These are phyloP conservation scores for Camelina hispida DNA, from an alignment of 345 rosid genomes.

Conservation along the genomic window DNA sequence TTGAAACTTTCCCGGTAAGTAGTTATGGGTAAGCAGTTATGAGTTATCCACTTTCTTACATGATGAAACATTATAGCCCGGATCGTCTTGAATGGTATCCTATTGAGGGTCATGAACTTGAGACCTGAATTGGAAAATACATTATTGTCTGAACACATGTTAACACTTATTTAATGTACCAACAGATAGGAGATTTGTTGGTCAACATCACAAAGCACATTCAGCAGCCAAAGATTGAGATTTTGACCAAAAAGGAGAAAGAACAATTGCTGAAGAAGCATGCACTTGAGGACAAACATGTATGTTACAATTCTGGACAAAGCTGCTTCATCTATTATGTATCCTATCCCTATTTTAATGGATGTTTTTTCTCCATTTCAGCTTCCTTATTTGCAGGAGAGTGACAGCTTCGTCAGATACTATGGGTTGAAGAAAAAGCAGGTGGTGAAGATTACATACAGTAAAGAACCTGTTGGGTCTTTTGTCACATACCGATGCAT, in stretches of 20 bases:
- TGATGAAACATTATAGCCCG: neutral
- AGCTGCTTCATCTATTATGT: constrained; percentile 2
- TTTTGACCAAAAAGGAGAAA: constrained; percentile 41
- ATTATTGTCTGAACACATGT: constrained; percentile 8
- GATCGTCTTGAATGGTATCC: neutral
- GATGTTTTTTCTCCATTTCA: constrained; percentile 32
- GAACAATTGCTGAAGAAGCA: constrained; percentile 27
- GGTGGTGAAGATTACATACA: constrained; percentile 48
- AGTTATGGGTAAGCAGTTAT: constrained; percentile 26
- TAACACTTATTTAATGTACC: constrained; percentile 10
- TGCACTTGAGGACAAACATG: constrained; percentile 39
- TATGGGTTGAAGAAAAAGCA: constrained; percentile 43
- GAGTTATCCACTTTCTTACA: neutral
- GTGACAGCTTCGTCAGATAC: constrained; percentile 43
- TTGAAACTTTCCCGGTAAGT: constrained; percentile 45
- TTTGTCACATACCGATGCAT: constrained; percentile 44
- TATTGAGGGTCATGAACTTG: constrained; percentile 5
- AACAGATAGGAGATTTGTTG: constrained; percentile 47
- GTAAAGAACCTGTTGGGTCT: constrained; percentile 35
- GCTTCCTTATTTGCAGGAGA: constrained; percentile 46
- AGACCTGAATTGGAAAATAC: constrained; percentile 14
- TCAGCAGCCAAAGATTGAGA: constrained; percentile 42
- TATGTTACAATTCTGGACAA: constrained; percentile 21
- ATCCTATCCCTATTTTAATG: constrained; percentile 6
- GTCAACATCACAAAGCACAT: constrained; percentile 45